A percentile compares a stretch with the other conserved stretches of the same genome.
Evolutionary conservation across 345 rosid species (phyloP).

Genomic region (Viola odorata): DNA sequence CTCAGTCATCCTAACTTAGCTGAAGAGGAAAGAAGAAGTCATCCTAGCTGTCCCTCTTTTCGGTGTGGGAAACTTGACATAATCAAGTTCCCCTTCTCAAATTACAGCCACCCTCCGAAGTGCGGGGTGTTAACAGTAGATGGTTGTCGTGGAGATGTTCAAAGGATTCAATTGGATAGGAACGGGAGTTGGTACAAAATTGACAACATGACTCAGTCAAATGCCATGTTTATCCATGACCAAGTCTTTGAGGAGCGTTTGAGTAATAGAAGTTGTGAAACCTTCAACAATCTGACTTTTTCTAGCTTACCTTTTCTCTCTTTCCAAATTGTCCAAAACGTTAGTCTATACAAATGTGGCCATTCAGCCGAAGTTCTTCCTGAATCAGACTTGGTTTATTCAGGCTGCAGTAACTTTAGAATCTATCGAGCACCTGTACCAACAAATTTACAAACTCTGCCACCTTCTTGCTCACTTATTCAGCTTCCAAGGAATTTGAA

Average conservation of each 20-base stretch:
- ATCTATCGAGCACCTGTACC: neutral
- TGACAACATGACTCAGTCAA: constrained; percentile 25
- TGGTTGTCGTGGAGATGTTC: constrained; percentile 8
- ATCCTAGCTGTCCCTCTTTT: constrained; percentile 12
- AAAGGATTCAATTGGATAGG: constrained; percentile 28
- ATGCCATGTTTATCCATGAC: constrained; percentile 21
- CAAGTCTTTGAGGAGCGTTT: constrained; percentile 9
- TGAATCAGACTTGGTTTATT: neutral
- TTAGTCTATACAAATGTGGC: constrained; percentile 28
- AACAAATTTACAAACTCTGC: neutral
- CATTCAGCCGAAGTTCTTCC: neutral
- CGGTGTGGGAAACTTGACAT: constrained; percentile 28
- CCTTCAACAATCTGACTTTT: constrained; percentile 25
- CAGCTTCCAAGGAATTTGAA: constrained; percentile 17
- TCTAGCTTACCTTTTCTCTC: constrained; percentile 25
- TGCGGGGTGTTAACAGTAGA: constrained; percentile 36
- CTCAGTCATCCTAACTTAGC: constrained; percentile 4
- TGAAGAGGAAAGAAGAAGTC: neutral
- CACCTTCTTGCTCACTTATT: constrained; percentile 26
- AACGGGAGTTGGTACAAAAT: constrained; percentile 27
- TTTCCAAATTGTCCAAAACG: neutral
- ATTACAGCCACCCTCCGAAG: neutral
- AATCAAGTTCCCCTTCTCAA: constrained; percentile 33
- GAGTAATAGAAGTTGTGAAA: constrained; percentile 9
- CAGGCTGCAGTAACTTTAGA: constrained; percentile 11